These are phyloP conservation scores for Russula griseocarnosa DNA, from an alignment of 768 basidiomycete genomes.

Conservation along the genomic window DNA sequence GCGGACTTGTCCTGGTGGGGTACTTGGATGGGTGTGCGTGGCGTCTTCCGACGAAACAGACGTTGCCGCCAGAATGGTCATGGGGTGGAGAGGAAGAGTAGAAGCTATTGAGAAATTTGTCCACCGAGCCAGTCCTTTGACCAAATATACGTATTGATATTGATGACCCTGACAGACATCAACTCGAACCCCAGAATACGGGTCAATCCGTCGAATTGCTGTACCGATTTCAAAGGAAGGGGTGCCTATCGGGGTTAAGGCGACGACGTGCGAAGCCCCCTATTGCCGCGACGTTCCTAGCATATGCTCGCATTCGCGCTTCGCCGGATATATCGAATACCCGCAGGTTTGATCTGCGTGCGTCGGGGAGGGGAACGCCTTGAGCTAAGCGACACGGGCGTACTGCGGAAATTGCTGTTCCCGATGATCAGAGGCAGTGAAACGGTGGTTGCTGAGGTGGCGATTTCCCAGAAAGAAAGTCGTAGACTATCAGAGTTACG, in stretches of 20 bases:
- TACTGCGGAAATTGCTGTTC: neutral
- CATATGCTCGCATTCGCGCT: neutral
- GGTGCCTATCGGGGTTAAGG: conserved; percentile 1
- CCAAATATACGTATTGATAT: neutral
- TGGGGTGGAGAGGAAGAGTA: neutral
- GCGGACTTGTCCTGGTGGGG: neutral
- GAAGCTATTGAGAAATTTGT: neutral
- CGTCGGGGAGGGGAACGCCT: neutral
- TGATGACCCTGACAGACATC: neutral
- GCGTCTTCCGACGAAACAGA: neutral
- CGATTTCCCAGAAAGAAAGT: neutral
- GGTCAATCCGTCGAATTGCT: no score
- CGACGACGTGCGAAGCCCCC: conserved; percentile 1
- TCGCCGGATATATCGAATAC: neutral
- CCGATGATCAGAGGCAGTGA: conserved; percentile 1
- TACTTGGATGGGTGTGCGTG: neutral
- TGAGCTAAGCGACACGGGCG: neutral
- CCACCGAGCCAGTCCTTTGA: neutral
- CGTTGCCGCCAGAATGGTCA: neutral
- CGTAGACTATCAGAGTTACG: neutral
- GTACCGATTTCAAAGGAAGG: neutral
- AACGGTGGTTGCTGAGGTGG: neutral
- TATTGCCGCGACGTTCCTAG: conserved; percentile 2
- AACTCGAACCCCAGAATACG: neutral
- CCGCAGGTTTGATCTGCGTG: neutral